These are phyloP conservation scores for Colletotrichum noveboracense DNA, from an alignment of 2,329 filamentous ascomycete species.

Conservation along the genomic window DNA sequence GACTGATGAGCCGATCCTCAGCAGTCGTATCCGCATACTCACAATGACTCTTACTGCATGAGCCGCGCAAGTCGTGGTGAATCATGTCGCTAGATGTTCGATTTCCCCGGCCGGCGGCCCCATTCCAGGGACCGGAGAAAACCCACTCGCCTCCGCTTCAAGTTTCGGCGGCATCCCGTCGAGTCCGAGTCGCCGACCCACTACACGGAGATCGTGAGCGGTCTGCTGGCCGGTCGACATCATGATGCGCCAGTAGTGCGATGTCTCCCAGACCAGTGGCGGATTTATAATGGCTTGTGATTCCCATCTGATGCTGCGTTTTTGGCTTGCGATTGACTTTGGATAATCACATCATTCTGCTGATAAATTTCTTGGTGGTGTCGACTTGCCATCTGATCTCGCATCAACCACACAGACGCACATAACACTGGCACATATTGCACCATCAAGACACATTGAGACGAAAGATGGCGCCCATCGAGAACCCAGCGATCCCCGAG, in stretches of 20 bases:
- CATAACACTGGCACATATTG: background rate
- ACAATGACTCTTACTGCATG: background rate
- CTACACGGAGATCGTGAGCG: background rate
- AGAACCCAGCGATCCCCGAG: constrained; percentile 24
- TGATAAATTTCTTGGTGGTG: background rate
- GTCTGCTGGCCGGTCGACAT: background rate
- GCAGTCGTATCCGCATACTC: background rate
- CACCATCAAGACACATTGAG: background rate
- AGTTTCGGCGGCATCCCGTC: constrained; percentile 6
- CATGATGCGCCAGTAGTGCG: background rate
- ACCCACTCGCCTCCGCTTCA: background rate
- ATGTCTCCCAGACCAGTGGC: background rate
- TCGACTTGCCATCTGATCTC: background rate
- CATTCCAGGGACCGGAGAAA: background rate
- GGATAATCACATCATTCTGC: background rate
- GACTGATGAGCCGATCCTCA: background rate
- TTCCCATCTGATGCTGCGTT: background rate
- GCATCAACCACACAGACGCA: background rate
- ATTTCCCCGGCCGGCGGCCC: background rate
- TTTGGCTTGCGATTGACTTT: background rate
- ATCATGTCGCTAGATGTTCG: background rate
- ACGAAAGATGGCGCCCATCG: background rate
- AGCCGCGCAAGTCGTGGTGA: background rate
- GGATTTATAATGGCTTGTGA: background rate
- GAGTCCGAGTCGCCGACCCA: constrained; percentile 8